These are phyloP conservation scores for Calcarisporium arbuscula DNA, from an alignment of 2,329 filamentous ascomycete species.

Conservation along the genomic window DNA sequence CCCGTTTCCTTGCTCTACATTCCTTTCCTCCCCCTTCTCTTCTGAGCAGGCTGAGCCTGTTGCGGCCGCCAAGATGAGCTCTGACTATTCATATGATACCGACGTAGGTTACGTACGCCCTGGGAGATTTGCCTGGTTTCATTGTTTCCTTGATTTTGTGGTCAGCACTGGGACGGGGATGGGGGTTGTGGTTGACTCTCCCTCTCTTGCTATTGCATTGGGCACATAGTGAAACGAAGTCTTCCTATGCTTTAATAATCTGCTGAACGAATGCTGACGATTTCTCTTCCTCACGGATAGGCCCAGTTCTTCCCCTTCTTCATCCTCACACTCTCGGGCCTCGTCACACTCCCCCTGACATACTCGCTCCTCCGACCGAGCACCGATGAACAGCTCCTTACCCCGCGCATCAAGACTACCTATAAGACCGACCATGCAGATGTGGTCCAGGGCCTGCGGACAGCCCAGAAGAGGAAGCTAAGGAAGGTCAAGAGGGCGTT, in stretches of 20 bases:
- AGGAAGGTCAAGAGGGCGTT: constrained; percentile 79
- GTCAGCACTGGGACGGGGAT: neutral
- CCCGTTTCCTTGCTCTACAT: constrained; percentile 3
- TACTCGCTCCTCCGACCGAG: constrained; percentile 79
- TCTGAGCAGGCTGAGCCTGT: constrained; percentile 29
- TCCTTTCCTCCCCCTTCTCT: neutral
- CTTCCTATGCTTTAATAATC: neutral
- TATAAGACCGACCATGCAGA: constrained; percentile 79
- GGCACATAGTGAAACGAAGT: no score
- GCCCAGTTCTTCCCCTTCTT: constrained; percentile 99
- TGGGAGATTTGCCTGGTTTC: neutral
- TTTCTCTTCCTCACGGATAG: constrained; percentile 30
- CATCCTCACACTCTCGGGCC: constrained; percentile 80
- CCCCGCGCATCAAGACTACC: constrained; percentile 73
- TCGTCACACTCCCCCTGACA: constrained; percentile 85
- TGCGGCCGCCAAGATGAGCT: constrained; percentile 61
- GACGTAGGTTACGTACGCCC: constrained; percentile 56
- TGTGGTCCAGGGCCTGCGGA: constrained; percentile 74
- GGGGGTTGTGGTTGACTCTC: constrained; percentile 4
- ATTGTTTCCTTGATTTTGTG: neutral
- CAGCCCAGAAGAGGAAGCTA: constrained; percentile 84
- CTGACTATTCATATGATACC: constrained; percentile 98
- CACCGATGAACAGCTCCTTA: constrained; percentile 70
- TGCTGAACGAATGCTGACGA: neutral
- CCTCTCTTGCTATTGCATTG: neutral